Base-by-base conservation (phyloP, 345 rosid genomes). In the Microthlaspi erraticum region DNA sequence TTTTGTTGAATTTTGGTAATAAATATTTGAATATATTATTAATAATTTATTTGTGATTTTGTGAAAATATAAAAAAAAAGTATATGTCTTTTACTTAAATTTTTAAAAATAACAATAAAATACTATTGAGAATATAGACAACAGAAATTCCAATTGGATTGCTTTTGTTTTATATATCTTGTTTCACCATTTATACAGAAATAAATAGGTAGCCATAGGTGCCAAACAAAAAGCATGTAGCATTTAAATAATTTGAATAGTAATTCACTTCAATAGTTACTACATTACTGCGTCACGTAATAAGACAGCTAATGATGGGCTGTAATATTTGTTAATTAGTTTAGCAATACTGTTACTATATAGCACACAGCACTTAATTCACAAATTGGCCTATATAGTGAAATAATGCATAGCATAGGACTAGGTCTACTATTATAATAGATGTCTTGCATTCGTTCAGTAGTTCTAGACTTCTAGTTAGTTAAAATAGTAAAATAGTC, bases 241-340 rank as follows among this genome's bases (percentile, higher is more conserved):
- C 51, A 65, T 52, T 23, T 23, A 26, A n/a, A 39, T 36, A 50
- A 16, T 11, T 48, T 29, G 50, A 59, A 70, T 48, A 60, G 41
- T 70, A 51, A 3, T 60, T 32, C 0, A 17, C 43, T 61, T 10
- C 20, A 17, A 55, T 63, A 17, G 20, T 10, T 45, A 37, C 23
- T 31, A 51, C n/a, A n/a, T 55, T 37, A 65, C 60, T 46, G 8
- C 45, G 19, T 46, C 65, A 49, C 66, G 59, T 29, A 56, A 57
- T 6, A 57, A 65, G 71, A 66, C 72, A 74, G 19, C 68, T 42
- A 59, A 51, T 39, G 53, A 66, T 58, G 17, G 6, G 72, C 53
- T 57, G 72, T 65, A 65, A 66, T 58, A 49, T 58, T 66, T 33
- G 37, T 74, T 66, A 73, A 23, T 49, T 20, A 11, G 39, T 36